phyloP scores from a whole-genome alignment of 2,329 filamentous ascomycete genomes.

The Fusarium beomiforme region DNA sequence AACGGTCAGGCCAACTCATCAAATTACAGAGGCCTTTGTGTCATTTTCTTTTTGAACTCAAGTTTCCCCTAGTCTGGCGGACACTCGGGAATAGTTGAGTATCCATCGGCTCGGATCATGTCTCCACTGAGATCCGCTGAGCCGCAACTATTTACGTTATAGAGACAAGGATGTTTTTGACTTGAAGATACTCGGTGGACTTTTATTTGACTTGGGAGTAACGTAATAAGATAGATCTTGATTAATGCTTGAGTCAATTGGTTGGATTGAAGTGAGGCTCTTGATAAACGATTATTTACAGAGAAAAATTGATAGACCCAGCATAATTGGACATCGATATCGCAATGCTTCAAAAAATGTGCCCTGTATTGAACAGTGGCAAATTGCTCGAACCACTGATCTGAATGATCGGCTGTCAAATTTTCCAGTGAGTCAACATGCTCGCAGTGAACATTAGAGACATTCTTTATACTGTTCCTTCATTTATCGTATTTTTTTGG shows the following conservation, averaged over 20 bases:
- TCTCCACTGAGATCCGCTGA: constrained; percentile 7
- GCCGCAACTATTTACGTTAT: constrained; percentile 26
- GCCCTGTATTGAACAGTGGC: background rate
- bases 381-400: background rate
- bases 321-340: background rate
- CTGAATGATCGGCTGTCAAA: background rate
- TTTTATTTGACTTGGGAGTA: constrained; percentile 1
- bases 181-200: background rate
- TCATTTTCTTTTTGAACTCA: too few relatives aligned
- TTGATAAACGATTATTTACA: too few relatives aligned
- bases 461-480: too few relatives aligned
- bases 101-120: background rate
- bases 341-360: fast-evolving
- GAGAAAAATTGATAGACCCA: too few relatives aligned
- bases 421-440: background rate
- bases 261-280: background rate
- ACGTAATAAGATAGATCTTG: constrained; percentile 13
- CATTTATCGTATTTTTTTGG: too few relatives aligned
- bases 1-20: too few relatives aligned
- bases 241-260: background rate
- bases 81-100: background rate
- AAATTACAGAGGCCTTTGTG: too few relatives aligned
- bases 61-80: background rate
- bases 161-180: constrained; percentile 3
- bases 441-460: fast-evolving